phyloP scores from a whole-genome alignment of 2,329 filamentous ascomycete genomes.

The Alternaria ethzedia region DNA sequence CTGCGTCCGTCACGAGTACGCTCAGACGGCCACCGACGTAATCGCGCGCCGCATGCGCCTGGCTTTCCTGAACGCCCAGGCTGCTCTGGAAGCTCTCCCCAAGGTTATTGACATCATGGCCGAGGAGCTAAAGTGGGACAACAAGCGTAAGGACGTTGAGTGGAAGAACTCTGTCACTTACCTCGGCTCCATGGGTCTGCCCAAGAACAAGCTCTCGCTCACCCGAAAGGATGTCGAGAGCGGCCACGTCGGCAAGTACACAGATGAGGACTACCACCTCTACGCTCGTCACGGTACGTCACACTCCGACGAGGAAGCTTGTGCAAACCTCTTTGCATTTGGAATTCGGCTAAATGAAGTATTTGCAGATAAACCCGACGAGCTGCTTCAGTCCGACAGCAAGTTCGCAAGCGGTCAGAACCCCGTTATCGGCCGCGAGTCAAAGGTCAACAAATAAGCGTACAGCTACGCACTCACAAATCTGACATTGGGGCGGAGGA shows the following conservation, averaged over 20 bases:
- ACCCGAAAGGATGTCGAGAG: constrained; percentile 65
- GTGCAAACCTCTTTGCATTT: constrained; percentile 29
- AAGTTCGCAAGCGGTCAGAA: constrained; percentile 54
- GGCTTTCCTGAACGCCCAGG: constrained; percentile 91
- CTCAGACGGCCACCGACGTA: constrained; percentile 88
- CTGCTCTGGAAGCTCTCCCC: constrained; percentile 84
- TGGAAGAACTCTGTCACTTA: constrained; percentile 74
- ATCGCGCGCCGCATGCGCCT: constrained; percentile 83
- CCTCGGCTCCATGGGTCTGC: constrained; percentile 67
- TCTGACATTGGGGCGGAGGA: neutral
- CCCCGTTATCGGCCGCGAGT: constrained; percentile 52
- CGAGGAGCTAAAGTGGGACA: constrained; percentile 81
- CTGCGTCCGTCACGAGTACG: constrained; percentile 86
- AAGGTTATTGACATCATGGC: constrained; percentile 88
- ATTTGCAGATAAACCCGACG: constrained; percentile 59
- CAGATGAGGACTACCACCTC: constrained; percentile 57
- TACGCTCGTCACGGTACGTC: constrained; percentile 59
- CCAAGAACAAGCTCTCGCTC: constrained; percentile 61
- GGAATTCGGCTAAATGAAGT: constrained; percentile 31
- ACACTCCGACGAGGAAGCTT: constrained; percentile 15
- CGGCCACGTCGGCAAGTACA: constrained; percentile 53
- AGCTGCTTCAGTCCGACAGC: constrained; percentile 59
- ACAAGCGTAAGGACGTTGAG: constrained; percentile 73
- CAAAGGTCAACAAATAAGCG: constrained; percentile 57
- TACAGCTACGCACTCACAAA: neutral